These are phyloP conservation scores for Suaeda aralocaspica DNA, from an alignment of 148 eudicot species.

Conservation along the genomic window DNA sequence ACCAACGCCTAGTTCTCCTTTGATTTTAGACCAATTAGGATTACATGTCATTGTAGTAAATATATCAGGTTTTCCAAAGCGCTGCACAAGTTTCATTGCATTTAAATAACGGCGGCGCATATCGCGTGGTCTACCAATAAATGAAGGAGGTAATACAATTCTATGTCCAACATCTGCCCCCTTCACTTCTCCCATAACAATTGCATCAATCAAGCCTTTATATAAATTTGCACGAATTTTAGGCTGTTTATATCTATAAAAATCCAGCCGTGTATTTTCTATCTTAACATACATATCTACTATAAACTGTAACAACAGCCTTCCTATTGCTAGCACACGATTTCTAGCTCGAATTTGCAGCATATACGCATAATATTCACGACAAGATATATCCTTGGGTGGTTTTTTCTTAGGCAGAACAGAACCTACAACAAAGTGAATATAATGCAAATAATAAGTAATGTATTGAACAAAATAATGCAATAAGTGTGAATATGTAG, in stretches of 20 bases:
- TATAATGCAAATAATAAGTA: too few relatives aligned
- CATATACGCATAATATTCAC: neutral
- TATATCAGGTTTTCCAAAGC: constrained; percentile 12
- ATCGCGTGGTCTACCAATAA: constrained; percentile 11
- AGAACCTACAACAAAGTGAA: too few relatives aligned
- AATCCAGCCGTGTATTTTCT: constrained; percentile 2
- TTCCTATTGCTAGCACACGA: neutral
- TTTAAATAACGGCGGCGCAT: neutral
- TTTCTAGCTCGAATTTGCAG: neutral
- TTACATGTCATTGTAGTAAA: constrained; percentile 20
- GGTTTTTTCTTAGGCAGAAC: neutral
- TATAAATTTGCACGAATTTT: neutral
- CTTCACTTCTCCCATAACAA: neutral
- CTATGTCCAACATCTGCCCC: neutral
- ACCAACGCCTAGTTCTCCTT: neutral
- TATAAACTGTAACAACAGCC: neutral
- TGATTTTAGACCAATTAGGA: constrained; percentile 5
- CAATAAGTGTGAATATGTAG: too few relatives aligned
- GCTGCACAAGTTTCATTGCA: constrained; percentile 8
- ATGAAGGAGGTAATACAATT: neutral
- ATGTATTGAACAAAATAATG: too few relatives aligned
- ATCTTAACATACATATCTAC: constrained; percentile 11
- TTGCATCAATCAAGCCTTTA: neutral
- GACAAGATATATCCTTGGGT: neutral
- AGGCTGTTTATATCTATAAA: neutral